Evolutionary conservation across 2,329 filamentous ascomycete genomes (phyloP).

Genomic region (Septoria linicola): DNA sequence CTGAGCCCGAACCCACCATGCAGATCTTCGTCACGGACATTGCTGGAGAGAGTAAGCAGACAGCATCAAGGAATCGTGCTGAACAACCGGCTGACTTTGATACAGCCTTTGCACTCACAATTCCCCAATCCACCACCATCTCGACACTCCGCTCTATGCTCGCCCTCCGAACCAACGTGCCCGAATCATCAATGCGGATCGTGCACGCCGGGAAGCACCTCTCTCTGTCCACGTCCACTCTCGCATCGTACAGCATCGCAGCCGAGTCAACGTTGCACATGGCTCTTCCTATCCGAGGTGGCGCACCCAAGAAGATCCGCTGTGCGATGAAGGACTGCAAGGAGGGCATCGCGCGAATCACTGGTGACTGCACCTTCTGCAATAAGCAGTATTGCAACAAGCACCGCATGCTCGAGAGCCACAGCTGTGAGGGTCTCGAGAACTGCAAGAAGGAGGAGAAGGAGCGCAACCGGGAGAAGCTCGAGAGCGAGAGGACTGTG

Average conservation of each 20-base stretch:
- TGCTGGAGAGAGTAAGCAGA: constrained; percentile 56
- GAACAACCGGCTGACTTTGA: constrained; percentile 26
- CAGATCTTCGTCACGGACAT: constrained; percentile 63
- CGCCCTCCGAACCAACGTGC: constrained; percentile 57
- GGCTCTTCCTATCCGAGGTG: constrained; percentile 57
- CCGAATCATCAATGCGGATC: constrained; percentile 53
- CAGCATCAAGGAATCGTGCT: constrained; percentile 15
- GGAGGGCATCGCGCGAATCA: constrained; percentile 83
- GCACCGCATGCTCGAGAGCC: constrained; percentile 89
- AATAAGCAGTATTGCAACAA: constrained; percentile 90
- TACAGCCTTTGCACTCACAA: constrained; percentile 57
- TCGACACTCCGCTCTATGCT: constrained; percentile 57
- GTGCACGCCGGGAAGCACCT: constrained; percentile 60
- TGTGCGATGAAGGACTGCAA: constrained; percentile 90
- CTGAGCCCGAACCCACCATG: constrained; percentile 53
- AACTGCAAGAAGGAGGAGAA: constrained; percentile 98
- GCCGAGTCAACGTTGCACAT: constrained; percentile 55
- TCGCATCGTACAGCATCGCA: constrained; percentile 51
- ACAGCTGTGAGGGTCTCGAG: constrained; percentile 89
- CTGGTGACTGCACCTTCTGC: constrained; percentile 96
- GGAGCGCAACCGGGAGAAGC: constrained; percentile 86
- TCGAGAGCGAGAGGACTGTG: constrained; percentile 88
- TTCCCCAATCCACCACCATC: constrained; percentile 56
- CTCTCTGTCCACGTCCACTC: constrained; percentile 42
- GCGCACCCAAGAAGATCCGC: constrained; percentile 71